Base-by-base conservation (phyloP, 257 asterid species). In the Solanum chmielewskii region DNA sequence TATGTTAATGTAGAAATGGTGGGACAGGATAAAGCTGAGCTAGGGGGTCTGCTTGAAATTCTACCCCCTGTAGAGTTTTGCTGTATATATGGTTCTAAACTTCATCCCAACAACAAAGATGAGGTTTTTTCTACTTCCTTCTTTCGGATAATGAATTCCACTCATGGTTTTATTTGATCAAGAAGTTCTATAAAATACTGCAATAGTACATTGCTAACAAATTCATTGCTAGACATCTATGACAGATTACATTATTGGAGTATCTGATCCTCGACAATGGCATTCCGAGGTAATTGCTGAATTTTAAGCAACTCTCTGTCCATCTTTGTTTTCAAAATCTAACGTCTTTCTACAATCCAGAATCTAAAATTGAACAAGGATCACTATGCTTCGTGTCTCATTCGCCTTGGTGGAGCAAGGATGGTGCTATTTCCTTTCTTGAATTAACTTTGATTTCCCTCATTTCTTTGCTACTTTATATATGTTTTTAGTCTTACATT, bases 201-300 rank as follows among this genome's bases (percentile, higher is more conserved):
- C n/a, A 56, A 56, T 18, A 56, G 21, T 31, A 23, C 52, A 25
- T 59, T 47, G n/a, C 37, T 35, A 27, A 41, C 82, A 23, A 31
- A 66, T 23, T 81, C 45, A 66, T 88, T 49, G 82, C 18, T 88
- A 96, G 96, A 90, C 91, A 69, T 94, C 98, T 42, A 97, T 97
- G 99, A 88, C 93, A 81, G 99, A 97, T 89, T 96, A 88, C 89
- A 92, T 97, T 89, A 90, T 97, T 90, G 98, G 99, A 75, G 99
- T 96, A 71, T 90, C 91, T 21, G 98, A 96, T 90, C 97, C 99
- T 89, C 91, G 59, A 75, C 94, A 94, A 91, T 95, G 99, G 99
- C 99, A 97, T 85, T 75, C 93, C 12, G 91, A 93, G 98, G 99
- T 95, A 87, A 73, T 78, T 83, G 86, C 71, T 89, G 88, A 60